phyloP scores from a whole-genome alignment of 2,329 filamentous ascomycete species.

The Biscogniauxia sp. region DNA sequence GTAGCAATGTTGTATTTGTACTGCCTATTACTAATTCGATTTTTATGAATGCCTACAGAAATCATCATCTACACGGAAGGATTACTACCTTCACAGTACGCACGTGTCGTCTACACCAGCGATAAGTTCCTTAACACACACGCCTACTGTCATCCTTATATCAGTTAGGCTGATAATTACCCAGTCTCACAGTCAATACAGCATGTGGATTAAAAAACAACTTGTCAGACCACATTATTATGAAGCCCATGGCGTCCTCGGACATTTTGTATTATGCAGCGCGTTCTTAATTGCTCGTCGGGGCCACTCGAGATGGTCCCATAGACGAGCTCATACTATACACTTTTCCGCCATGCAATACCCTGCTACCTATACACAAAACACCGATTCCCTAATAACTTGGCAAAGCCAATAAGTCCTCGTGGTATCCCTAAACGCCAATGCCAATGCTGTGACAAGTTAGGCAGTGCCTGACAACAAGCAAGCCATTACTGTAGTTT shows the following conservation, averaged over 20 bases:
- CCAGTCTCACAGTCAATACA: too few relatives aligned
- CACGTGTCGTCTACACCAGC: too few relatives aligned
- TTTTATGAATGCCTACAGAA: too few relatives aligned
- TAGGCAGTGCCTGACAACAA: slow-evolving; percentile 19
- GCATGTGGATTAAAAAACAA: not conserved
- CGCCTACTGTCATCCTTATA: too few relatives aligned
- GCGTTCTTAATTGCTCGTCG: slow-evolving; percentile 2
- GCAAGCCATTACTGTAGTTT: slow-evolving; percentile 11
- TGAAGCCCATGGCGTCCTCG: not conserved
- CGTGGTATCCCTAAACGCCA: slow-evolving; percentile 26
- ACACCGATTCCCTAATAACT: slow-evolving; percentile 18
- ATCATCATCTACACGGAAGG: too few relatives aligned
- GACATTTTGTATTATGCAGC: slow-evolving; percentile 7
- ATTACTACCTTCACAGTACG: too few relatives aligned
- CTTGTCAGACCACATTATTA: not conserved
- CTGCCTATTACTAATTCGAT: too few relatives aligned
- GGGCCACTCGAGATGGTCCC: slow-evolving; percentile 7
- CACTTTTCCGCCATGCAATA: slow-evolving; percentile 26
- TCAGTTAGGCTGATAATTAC: too few relatives aligned
- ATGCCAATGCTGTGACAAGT: slow-evolving; percentile 27
- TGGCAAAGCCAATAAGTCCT: slow-evolving; percentile 14
- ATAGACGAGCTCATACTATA: slow-evolving; percentile 22
- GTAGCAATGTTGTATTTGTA: too few relatives aligned
- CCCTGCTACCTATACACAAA: slow-evolving; percentile 29
- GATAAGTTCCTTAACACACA: too few relatives aligned